Conservation (phyloP, 179 eudicot species). For the Silene vulgaris region DNA sequence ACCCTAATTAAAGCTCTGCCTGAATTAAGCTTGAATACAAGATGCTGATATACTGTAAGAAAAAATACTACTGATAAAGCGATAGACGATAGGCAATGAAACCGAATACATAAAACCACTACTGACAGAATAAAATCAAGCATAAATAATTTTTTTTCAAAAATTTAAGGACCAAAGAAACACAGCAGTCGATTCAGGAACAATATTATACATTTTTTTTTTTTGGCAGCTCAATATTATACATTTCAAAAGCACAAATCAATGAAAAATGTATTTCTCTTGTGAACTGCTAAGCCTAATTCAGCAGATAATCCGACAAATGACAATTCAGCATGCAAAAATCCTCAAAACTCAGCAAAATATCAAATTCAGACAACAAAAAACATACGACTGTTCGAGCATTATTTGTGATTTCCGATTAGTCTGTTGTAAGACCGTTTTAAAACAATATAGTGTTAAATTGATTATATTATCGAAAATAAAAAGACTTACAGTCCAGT, state of each 20-base stretch:
- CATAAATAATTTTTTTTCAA: background rate
- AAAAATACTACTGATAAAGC: background rate
- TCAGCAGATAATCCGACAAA: background rate
- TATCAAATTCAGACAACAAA: too few species aligned
- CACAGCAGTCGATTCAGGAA: background rate
- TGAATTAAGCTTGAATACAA: background rate
- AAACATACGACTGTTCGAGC: background rate
- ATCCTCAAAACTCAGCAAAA: too few species aligned
- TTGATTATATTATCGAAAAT: too few species aligned
- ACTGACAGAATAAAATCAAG: background rate
- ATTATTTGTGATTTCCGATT: too few species aligned
- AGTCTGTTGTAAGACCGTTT: too few species aligned
- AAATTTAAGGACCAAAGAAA: background rate
- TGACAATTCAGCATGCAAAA: background rate
- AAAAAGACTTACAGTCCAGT: constrained; percentile 46
- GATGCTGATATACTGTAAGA: background rate
- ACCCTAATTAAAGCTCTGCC: background rate
- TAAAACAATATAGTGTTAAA: too few species aligned
- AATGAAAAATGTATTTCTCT: background rate
- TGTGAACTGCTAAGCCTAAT: background rate
- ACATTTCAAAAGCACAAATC: background rate
- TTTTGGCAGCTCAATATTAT: background rate
- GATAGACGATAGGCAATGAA: too few species aligned
- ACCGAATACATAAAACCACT: background rate
- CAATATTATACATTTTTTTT: background rate